Conservation (phyloP, 495 filamentous ascomycete species). For the Niebla homalea region DNA sequence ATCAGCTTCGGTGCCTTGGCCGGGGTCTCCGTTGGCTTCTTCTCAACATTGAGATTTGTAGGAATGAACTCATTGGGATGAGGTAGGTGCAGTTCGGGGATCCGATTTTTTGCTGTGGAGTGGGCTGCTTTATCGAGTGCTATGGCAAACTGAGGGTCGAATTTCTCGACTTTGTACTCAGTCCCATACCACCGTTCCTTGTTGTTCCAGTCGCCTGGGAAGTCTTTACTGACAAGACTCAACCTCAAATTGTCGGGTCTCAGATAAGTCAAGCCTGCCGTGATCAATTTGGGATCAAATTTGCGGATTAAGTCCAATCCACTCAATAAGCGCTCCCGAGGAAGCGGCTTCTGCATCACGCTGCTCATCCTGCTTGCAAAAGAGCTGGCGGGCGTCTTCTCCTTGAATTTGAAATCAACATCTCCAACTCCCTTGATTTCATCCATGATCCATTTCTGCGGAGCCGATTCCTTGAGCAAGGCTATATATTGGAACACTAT, state of each 20-base stretch:
- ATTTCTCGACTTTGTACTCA: constrained; percentile 75
- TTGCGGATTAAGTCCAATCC: constrained; percentile 55
- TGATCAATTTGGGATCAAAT: constrained; percentile 65
- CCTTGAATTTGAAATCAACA: constrained; percentile 86
- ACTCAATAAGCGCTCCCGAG: constrained; percentile 76
- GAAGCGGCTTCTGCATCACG: constrained; percentile 81
- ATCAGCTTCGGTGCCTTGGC: constrained; percentile 68
- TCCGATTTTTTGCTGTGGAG: constrained; percentile 42
- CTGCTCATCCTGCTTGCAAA: constrained; percentile 74
- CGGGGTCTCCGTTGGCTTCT: constrained; percentile 69
- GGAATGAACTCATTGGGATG: constrained; percentile 96
- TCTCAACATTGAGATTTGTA: constrained; percentile 84
- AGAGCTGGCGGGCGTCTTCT: constrained; percentile 78
- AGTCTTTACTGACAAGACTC: constrained; percentile 65
- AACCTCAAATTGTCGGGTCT: constrained; percentile 83
- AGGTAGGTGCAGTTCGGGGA: constrained; percentile 67
- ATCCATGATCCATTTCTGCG: constrained; percentile 84
- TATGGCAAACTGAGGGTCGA: constrained; percentile 59
- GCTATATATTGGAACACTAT: constrained; percentile 89
- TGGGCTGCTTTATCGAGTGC: constrained; percentile 52
- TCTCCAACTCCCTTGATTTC: constrained; percentile 82
- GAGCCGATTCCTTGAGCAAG: constrained; percentile 65
- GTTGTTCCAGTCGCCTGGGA: constrained; percentile 70
- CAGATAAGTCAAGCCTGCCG: constrained; percentile 59
- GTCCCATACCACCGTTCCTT: constrained; percentile 98